Conservation (phyloP, 495 filamentous ascomycete species). For the Cercophora newfieldiana region DNA sequence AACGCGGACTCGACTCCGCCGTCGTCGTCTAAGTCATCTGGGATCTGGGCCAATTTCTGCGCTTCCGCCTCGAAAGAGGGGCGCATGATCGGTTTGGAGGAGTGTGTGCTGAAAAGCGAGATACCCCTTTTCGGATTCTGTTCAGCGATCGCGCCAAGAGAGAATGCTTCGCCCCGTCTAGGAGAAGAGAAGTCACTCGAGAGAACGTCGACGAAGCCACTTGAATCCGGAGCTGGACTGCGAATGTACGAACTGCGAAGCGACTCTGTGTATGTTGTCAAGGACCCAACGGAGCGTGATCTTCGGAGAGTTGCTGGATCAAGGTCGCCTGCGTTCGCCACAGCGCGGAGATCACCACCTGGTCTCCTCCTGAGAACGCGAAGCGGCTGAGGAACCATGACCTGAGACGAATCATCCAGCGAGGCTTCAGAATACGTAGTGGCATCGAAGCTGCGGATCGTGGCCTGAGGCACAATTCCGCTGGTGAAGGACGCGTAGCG, state of each 20-base stretch:
- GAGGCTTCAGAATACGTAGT: constrained; percentile 54
- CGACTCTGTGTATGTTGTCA: constrained; percentile 70
- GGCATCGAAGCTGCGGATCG: constrained; percentile 60
- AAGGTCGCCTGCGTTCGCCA: constrained; percentile 69
- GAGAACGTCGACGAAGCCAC: constrained; percentile 46
- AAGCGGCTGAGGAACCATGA: constrained; percentile 48
- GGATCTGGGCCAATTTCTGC: constrained; percentile 82
- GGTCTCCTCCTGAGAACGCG: constrained; percentile 77
- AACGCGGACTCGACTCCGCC: constrained; percentile 93
- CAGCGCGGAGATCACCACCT: constrained; percentile 84
- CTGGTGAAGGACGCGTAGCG: constrained; percentile 72
- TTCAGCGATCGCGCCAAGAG: constrained; percentile 59
- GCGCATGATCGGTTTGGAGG: constrained; percentile 72
- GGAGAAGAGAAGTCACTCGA: constrained; percentile 44
- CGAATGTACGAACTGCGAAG: constrained; percentile 59
- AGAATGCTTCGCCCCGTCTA: constrained; percentile 47
- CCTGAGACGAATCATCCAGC: constrained; percentile 33
- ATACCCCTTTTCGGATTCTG: constrained; percentile 42
- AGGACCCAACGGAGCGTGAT: constrained; percentile 70
- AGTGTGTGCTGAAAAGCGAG: constrained; percentile 73
- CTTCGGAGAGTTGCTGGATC: constrained; percentile 53
- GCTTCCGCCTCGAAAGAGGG: constrained; percentile 91
- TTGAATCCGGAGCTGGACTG: constrained; percentile 38
- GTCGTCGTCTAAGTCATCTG: constrained; percentile 78
- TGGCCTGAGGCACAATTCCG: constrained; percentile 59